These are phyloP conservation scores for Gastrodia elata DNA, from an alignment of 106 monocot species.

Conservation along the genomic window DNA sequence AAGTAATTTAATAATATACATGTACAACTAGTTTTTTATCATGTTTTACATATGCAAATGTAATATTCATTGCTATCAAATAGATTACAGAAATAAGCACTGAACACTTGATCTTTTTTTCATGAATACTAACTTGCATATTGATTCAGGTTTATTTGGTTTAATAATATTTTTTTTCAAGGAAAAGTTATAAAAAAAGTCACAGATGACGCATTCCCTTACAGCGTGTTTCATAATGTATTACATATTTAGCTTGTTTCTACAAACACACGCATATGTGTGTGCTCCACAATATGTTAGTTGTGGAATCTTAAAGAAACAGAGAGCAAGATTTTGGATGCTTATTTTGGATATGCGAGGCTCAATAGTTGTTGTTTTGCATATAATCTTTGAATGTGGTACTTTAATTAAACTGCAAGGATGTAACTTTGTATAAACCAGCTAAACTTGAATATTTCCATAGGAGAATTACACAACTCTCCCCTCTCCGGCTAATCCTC, in stretches of 20 bases:
- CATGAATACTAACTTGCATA: not conserved
- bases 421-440: not conserved
- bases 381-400: not conserved
- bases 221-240: not conserved
- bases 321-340: not conserved
- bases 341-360: not conserved
- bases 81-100: not conserved
- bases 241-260: not conserved
- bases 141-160: not conserved
- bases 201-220: not conserved
- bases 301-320: not conserved
- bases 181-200: not conserved
- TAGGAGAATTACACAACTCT: not conserved
- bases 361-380: not conserved
- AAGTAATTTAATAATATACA: not conserved
- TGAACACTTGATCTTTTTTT: not conserved
- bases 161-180: not conserved
- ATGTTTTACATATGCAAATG: not conserved
- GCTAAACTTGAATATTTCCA: not conserved
- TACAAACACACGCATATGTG: not conserved
- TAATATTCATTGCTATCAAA: not conserved
- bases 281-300: not conserved
- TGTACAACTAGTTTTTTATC: not conserved
- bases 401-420: not conserved
- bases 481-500: not conserved